phyloP scores from a whole-genome alignment of 106 monocot species.

The Chionographis japonica region DNA sequence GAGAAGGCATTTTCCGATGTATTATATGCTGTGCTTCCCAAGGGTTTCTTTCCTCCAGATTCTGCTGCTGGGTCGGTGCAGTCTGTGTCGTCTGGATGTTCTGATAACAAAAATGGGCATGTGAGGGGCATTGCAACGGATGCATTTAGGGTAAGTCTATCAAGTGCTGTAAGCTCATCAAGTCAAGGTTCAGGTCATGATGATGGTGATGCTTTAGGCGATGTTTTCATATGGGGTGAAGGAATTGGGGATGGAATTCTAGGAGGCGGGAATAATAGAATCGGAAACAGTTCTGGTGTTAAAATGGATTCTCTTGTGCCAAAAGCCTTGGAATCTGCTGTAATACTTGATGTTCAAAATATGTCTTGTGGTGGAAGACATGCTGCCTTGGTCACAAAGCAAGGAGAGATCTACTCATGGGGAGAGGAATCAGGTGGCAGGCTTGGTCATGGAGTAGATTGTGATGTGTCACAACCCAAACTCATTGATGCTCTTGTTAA shows the following conservation, averaged over 20 bases:
- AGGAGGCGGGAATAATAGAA: conserved; percentile 60
- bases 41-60: conserved; percentile 59
- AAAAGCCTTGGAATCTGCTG: conserved; percentile 88
- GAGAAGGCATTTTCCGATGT: conserved; percentile 77
- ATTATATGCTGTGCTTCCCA: conserved; percentile 50
- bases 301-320: conserved; percentile 83
- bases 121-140: conserved; percentile 49
- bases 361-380: conserved; percentile 83
- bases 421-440: conserved; percentile 96
- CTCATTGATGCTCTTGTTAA: conserved; percentile 76
- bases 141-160: conserved; percentile 81
- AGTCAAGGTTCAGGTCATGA: conserved; percentile 99
- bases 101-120: conserved; percentile 56
- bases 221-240: conserved; percentile 98
- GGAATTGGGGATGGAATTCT: conserved; percentile 85
- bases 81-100: conserved; percentile 64
- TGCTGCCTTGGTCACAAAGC: conserved; percentile 87
- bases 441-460: conserved; percentile 88
- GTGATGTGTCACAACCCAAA: conserved; percentile 88
- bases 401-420: conserved; percentile 95
- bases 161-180: conserved; percentile 97
- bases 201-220: conserved; percentile 97
- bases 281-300: conserved; percentile 29
- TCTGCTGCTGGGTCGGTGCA: conserved; percentile 60
- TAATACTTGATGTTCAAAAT: conserved; percentile 92